Base-by-base conservation (phyloP, 108 stramenopile genomes). In the Seminavis robusta region DNA sequence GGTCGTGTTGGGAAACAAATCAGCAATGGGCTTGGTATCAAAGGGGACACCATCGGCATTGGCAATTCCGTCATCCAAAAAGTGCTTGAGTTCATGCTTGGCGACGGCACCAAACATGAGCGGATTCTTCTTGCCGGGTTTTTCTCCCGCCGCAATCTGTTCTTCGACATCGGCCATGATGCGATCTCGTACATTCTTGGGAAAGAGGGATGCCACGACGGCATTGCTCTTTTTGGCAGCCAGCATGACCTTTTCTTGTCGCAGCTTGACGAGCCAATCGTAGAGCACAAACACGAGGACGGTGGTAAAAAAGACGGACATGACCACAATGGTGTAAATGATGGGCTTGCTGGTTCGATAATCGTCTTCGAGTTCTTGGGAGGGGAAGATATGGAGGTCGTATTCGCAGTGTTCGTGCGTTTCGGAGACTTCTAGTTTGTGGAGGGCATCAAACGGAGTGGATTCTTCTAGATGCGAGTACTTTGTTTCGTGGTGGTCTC, bases 311-410 rank as follows among this genome's bases (percentile, higher is more conserved):
- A 63, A 63, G 23, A 63, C 40, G 0, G 28, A 30, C 6, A 19
- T 39, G 1, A 53, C 20, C 7, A 32, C 25, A 0, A 63, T 17
- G 1, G 61, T 32, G 21, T 31, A 63, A 1, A 24, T 20, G 40
- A 48, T 21, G 16, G 62, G 52, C 20, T 31, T 55, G 5, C 62
- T 33, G 6, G 76, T 77, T 23, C 58, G 43, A 50, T 74, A 83
- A 24, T 69, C 37, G 29, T 61, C 55, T 28, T 74, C 63, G 44
- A 86, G 70, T 9, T 54, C 53, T 39, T 75, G 42, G 9, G 79
- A 69, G 33, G 85, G 85, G 51, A 80, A 86, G 13, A 86, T 76
- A 15, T n/a, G 19, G 10, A 86, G 25, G 1, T 31, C 31, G 45
- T 63, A 70, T 3, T 47, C 28, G 51, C 61, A 63, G 6, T 33